Conservation (phyloP, 345 rosid genomes). For the Cardiospermum halicacabum region DNA sequence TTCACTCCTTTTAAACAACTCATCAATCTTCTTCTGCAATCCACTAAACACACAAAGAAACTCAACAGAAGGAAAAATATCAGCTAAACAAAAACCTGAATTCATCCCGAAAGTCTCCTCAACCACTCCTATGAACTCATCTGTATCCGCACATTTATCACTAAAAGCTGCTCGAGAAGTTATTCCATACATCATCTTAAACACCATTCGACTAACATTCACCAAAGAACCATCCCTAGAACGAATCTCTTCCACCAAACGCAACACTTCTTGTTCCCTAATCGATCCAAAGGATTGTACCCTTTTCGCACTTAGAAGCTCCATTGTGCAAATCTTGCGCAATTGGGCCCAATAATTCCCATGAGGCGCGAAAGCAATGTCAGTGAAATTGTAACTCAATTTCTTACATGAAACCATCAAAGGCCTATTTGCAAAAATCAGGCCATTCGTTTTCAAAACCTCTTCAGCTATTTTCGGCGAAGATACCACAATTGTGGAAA, state of each 20-base stretch:
- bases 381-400: neutral
- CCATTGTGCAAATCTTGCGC: conserved; percentile 14
- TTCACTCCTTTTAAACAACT: no score
- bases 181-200: conserved; percentile 19
- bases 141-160: conserved; percentile 12
- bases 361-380: conserved; percentile 21
- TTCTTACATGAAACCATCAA: conserved; percentile 1
- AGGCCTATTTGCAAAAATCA: conserved; percentile 25
- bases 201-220: conserved; percentile 21
- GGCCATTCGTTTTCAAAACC: conserved; percentile 24
- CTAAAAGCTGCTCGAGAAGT: conserved; percentile 31
- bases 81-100: conserved; percentile 26
- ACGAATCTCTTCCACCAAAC: neutral
- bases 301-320: conserved; percentile 19
- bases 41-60: no score
- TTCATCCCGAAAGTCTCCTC: conserved; percentile 15
- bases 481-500: conserved; percentile 26
- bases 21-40: no score
- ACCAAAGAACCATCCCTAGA: neutral
- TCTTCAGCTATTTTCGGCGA: conserved; percentile 10
- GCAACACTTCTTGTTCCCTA: no score
- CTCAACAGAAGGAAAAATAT: conserved; percentile 1
- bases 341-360: conserved; percentile 22
- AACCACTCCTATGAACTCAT: conserved; percentile 15
- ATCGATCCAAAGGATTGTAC: conserved; percentile 11